Evolutionary conservation across 768 basidiomycete species (phyloP), one percentile per base, ranked within the genome.

Genomic region (Antrodiella citrinella): DNA sequence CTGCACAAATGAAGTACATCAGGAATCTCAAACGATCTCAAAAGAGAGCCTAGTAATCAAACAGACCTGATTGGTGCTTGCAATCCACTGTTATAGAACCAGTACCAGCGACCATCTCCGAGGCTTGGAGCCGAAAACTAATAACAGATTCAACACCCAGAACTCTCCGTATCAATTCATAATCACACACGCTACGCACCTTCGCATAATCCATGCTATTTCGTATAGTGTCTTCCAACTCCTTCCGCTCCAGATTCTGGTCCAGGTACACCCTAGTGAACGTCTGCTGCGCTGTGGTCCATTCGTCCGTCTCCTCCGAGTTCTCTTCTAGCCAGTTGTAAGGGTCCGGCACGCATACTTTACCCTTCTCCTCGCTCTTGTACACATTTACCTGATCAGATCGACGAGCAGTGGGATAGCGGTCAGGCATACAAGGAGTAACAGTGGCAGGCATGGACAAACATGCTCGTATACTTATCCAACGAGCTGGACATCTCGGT

Each of bases 41-140:
- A n/a, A n/a, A n/a, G n/a, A n/a, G n/a, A n/a, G n/a, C n/a, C n/a
- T n/a, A 10, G 35, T 38, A 11, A n/a, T n/a, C n/a, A n/a, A 15
- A 57, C 63, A 35, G 21, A 69, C 67, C 68, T 47, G 77, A 70
- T 60, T 89, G n/a, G 87, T 1, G 83, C 72, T 54, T 88, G 81
- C 22, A 91, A 74, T 23, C 88, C 89, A 47, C 77, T 81, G 66
- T 91, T 90, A 59, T 83, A 77, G 59, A 74, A 77, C 85, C 87
- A 88, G 58, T 91, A 92, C 82, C 86, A 91, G 45, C 75, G 76
- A 13, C 73, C 76, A 57, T 90, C 86, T 12, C 80, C 70, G 47
- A 85, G 63, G 5, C 61, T 55, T 0, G 88, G 89, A 0, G 80
- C 68, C 19, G 76, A 77, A 62, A 86, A 86, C 84, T 86, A 62